Base-by-base conservation (phyloP, 352 stramenopile genomes). In the Phytophthora constricta region DNA sequence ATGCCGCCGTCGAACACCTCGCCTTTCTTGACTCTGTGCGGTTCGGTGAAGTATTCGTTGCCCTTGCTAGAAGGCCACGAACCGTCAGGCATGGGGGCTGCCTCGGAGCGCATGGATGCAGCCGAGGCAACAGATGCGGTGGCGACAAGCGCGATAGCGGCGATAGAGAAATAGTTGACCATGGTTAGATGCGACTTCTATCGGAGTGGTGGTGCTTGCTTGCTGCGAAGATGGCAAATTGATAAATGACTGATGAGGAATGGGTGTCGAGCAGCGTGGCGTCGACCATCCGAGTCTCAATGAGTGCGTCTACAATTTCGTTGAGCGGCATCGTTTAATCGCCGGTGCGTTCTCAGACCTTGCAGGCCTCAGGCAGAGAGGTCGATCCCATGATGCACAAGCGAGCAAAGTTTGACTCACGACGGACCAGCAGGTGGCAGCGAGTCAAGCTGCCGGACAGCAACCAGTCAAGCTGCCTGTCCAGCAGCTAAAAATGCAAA, bases 91-190 rank as follows among this genome's bases (percentile, higher is more conserved):
- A 74, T 74, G 11, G 46, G n/a, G 4, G 65, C 65, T 11, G 52
- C 65, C 48, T 74, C 59, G 7, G 65, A 60, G 9, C 65, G 65
- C 65, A 70, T 74, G n/a, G 59, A 61, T 1, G 58, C 52, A 43
- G 57, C 58, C 19, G 65, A 72, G 1, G 43, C 68, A 34, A 64
- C 55, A 50, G 58, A 20, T 14, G 66, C 50, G 16, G 51, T 62
- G 22, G 55, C 55, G 28, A 41, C 43, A 41, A 74, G 34, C 4
- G 39, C 48, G 45, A 62, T 23, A 26, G 60, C 17, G 34, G 53
- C 25, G 49, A 70, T 47, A 20, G 51, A 48, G 43, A 70, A 46
- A 28, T 39, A 28, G 58, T 73, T 73, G 53, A 77, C 69, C 69
- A 77, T 77, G 16, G n/a, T 60, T 16, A 19, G 14, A 39, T 27